These are phyloP conservation scores for Phytophthora multivora DNA, from an alignment of 352 stramenopile species.

Conservation along the genomic window DNA sequence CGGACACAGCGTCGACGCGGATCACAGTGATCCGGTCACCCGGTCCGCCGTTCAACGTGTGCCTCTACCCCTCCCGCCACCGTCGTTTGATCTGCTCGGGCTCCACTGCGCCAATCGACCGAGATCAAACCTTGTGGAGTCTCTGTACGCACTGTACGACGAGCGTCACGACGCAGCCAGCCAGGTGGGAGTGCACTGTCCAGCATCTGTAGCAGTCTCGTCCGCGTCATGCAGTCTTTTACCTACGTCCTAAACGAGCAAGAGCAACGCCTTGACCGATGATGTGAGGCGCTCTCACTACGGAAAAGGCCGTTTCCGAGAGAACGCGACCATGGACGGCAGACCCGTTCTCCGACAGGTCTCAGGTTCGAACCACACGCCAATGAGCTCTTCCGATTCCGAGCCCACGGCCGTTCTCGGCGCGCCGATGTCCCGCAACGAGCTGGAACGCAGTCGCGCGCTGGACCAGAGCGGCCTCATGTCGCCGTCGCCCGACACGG, in stretches of 20 bases:
- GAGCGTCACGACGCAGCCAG: slow-evolving; percentile 15
- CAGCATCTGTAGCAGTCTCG: slow-evolving; percentile 17
- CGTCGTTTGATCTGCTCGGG: slow-evolving; percentile 28
- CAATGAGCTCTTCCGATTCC: slow-evolving; percentile 31
- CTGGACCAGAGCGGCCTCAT: slow-evolving; percentile 22
- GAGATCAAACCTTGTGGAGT: slow-evolving; percentile 7
- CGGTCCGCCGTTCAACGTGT: slow-evolving; percentile 28
- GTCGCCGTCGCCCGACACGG: slow-evolving; percentile 31
- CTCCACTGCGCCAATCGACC: slow-evolving; percentile 22
- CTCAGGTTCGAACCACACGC: slow-evolving; percentile 28
- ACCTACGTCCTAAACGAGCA: too few species aligned
- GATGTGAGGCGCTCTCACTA: slow-evolving; percentile 27
- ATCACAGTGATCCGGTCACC: too few species aligned
- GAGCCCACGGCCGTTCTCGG: slow-evolving; percentile 37
- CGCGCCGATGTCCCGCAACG: slow-evolving; percentile 23
- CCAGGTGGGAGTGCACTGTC: slow-evolving; percentile 29
- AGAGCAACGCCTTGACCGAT: background rate
- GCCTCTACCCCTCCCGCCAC: slow-evolving; percentile 26
- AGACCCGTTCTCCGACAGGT: slow-evolving; percentile 24
- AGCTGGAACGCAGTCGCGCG: slow-evolving; percentile 28
- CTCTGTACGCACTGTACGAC: slow-evolving; percentile 3
- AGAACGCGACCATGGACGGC: slow-evolving; percentile 14
- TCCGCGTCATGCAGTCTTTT: slow-evolving; percentile 15
- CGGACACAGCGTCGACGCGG: too few species aligned
- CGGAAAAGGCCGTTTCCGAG: slow-evolving; percentile 32